phyloP scores from a whole-genome alignment of 371 early-diverging fungal genomes.

The Rhizopus sp. region DNA sequence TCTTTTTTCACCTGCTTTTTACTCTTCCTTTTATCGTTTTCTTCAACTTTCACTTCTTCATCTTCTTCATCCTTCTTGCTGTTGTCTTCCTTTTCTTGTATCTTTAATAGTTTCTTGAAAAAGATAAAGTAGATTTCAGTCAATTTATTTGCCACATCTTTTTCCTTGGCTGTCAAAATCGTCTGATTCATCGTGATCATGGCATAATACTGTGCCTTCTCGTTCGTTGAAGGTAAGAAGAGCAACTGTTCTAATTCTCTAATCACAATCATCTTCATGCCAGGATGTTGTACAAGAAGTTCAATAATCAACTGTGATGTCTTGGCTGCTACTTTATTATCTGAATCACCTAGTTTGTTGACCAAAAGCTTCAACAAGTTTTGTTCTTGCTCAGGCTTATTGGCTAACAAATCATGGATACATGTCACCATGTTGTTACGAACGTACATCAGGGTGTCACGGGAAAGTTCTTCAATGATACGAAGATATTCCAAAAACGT shows the following conservation, averaged over 20 bases:
- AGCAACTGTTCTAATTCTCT: constrained; percentile 86
- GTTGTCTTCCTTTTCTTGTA: constrained; percentile 39
- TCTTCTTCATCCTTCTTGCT: constrained; percentile 55
- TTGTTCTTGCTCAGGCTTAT: constrained; percentile 95
- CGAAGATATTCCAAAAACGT: constrained; percentile 86
- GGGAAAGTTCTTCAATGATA: constrained; percentile 79
- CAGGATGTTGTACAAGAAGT: constrained; percentile 76
- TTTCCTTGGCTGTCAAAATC: constrained; percentile 72
- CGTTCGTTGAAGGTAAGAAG: constrained; percentile 67
- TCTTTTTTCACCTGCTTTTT: constrained; percentile 45
- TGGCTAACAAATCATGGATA: constrained; percentile 74
- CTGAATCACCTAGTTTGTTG: constrained; percentile 94
- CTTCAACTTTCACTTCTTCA: constrained; percentile 44
- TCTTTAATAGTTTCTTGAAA: constrained; percentile 78
- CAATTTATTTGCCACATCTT: constrained; percentile 77
- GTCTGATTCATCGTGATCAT: constrained; percentile 91
- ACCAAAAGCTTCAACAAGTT: constrained; percentile 88
- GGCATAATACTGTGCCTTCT: constrained; percentile 86
- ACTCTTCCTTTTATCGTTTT: constrained; percentile 42
- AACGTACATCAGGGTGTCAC: constrained; percentile 84
- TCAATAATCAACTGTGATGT: constrained; percentile 76
- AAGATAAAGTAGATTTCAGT: constrained; percentile 92
- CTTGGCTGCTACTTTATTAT: constrained; percentile 86
- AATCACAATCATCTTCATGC: constrained; percentile 88
- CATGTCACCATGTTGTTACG: constrained; percentile 75